Base-by-base conservation (phyloP, 371 early-diverging fungal genomes). In the Globomyces sp. region DNA sequence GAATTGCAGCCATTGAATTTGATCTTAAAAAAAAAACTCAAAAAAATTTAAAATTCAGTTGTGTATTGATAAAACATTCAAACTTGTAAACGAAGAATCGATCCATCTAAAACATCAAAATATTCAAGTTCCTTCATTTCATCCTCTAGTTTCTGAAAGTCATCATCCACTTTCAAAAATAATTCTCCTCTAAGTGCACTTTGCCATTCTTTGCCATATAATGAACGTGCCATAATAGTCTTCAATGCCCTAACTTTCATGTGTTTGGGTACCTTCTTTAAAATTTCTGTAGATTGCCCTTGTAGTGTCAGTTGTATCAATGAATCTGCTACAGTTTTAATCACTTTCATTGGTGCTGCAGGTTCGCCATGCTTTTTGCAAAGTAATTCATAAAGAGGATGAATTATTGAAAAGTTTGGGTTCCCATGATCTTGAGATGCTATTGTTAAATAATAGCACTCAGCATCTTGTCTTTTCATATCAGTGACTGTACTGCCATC, bases 371-470 rank as follows among this genome's bases (percentile, higher is more conserved):
- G 44, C 10, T 9, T 49, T n/a, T 43, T 11, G 37, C 63, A 63
- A 9, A 63, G 50, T n/a, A 48, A n/a, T 10, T 43, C 41, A 37
- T 63, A 63, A 4, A 24, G 4, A 34, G 63, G 63, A 37, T 63
- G 63, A 5, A 39, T 42, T 40, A 41, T 37, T 39, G n/a, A 37
- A 37, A 63, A 63, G 24, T 63, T 39, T 50, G 63, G 63, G 46
- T 63, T 39, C 4, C 36, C 63, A n/a, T 36, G 42, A 41, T 41
- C 51, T 39, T 48, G 45, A 39, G n/a, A 13, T 4, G 42, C 39
- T 52, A 48, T 71, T n/a, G 71, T 77, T 42, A 92, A 67, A 66
- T 90, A 93, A 65, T 86, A 91, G 24, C 90, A 75, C 70, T 93
- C 94, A 58, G 88, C 83, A 70, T 92, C 89, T 0, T 68, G 64